Conservation (phyloP, 148 eudicot species). For the Spergularia bocconei region DNA sequence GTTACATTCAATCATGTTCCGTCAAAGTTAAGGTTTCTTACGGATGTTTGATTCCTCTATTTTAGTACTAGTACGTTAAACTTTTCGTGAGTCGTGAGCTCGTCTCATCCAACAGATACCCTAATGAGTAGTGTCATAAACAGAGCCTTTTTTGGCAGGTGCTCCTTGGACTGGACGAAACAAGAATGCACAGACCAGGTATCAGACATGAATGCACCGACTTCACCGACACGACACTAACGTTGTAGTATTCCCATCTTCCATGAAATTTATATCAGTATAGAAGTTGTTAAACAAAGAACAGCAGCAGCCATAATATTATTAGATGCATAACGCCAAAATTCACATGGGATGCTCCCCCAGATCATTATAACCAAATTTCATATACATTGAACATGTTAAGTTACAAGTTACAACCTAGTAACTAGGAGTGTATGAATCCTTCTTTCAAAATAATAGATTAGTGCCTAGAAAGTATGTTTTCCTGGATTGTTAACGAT, state of each 20-base stretch:
- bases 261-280: background rate
- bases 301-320: conserved; percentile 12
- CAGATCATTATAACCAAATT: background rate
- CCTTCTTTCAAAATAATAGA: background rate
- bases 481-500: no score
- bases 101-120: no score
- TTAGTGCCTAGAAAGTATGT: background rate
- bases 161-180: background rate
- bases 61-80: no score
- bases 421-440: conserved; percentile 18
- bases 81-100: no score
- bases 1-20: no score
- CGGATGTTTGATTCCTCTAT: no score
- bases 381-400: background rate
- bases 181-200: background rate
- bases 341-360: conserved; percentile 19
- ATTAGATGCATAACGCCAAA: background rate
- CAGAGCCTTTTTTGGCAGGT: background rate
- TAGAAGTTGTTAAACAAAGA: background rate
- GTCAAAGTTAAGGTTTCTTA: no score
- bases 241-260: background rate
- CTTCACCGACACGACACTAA: conserved; percentile 3
- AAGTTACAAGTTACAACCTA: background rate
- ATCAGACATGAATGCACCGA: conserved; percentile 13
- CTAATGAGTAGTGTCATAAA: no score